A percentile compares a stretch with the other conserved stretches of the same genome.
These are phyloP conservation scores for Pulveroboletus ravenelii DNA, from an alignment of 768 basidiomycete species.

Conservation along the genomic window DNA sequence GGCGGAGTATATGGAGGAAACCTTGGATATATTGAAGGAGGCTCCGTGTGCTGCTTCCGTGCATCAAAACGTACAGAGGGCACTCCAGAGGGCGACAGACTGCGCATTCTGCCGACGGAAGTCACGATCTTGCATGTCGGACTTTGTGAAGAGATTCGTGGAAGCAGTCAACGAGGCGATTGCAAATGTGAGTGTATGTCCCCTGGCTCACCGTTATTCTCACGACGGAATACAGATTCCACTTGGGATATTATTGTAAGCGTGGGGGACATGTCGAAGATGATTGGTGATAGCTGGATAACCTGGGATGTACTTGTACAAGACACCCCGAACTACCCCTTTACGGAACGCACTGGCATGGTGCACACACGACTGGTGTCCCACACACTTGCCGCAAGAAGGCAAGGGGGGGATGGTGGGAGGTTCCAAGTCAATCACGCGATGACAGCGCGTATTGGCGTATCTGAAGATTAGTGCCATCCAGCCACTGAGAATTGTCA, in stretches of 20 bases:
- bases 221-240: conserved; percentile 13
- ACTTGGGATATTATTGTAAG: conserved; percentile 15
- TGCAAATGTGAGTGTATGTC: conserved; percentile 15
- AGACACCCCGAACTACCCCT: not conserved
- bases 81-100: conserved; percentile 12
- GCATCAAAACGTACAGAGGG: conserved; percentile 12
- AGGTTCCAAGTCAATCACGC: not conserved
- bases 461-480: not conserved
- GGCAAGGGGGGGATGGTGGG: not conserved
- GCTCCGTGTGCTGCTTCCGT: conserved; percentile 23
- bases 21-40: conserved; percentile 14
- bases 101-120: conserved; percentile 20
- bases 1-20: conserved; percentile 30
- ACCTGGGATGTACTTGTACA: not conserved
- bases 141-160: conserved; percentile 23
- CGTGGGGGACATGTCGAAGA: not conserved
- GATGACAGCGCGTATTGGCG: not conserved
- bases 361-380: not conserved
- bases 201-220: not conserved
- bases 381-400: not conserved
- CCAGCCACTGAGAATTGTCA: not conserved
- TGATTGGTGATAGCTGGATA: not conserved
- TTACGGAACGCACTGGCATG: not conserved
- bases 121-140: conserved; percentile 16
- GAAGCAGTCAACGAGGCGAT: conserved; percentile 19